Conservation (phyloP, 306 rosid species). For the Quercus agrifolia region DNA sequence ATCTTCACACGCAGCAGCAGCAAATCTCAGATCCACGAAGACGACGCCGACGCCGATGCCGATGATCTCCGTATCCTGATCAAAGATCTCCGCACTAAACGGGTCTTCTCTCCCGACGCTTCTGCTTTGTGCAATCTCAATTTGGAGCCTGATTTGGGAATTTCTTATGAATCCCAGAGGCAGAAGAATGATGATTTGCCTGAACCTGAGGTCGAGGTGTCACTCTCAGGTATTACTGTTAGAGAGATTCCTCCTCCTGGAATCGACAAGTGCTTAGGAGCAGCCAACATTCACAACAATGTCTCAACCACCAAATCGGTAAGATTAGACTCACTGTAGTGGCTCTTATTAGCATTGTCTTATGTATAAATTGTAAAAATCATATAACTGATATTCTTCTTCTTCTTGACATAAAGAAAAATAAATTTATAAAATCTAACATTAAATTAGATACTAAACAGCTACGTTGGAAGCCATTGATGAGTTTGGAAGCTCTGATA, state of each 20-base stretch:
- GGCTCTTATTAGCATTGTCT: too few relatives aligned
- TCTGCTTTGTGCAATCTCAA: not conserved
- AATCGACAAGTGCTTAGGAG: not conserved
- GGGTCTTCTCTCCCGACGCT: slow-evolving; percentile 51
- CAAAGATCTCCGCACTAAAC: slow-evolving; percentile 68
- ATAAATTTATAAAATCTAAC: too few relatives aligned
- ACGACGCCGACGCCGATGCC: not conserved
- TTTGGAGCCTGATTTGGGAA: slow-evolving; percentile 3
- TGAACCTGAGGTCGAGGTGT: slow-evolving; percentile 31
- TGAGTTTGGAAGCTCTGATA: too few relatives aligned
- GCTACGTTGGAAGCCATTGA: too few relatives aligned
- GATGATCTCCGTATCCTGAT: slow-evolving; percentile 6
- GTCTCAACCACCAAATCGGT: too few relatives aligned
- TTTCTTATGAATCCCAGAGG: slow-evolving; percentile 7
- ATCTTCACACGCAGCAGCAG: slow-evolving; percentile 25
- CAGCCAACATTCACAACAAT: not conserved
- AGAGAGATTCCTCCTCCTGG: too few relatives aligned
- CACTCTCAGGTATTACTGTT: too few relatives aligned
- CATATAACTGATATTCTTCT: too few relatives aligned
- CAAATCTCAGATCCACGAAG: not conserved
- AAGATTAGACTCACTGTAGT: too few relatives aligned
- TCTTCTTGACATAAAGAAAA: too few relatives aligned
- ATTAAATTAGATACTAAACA: too few relatives aligned
- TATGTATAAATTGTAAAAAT: too few relatives aligned
- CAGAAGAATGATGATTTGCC: slow-evolving; percentile 1